A percentile compares a stretch with the other conserved stretches of the same genome.
phyloP scores from a whole-genome alignment of 192 early-diverging fungal genomes.

The Thamnidium elegans region DNA sequence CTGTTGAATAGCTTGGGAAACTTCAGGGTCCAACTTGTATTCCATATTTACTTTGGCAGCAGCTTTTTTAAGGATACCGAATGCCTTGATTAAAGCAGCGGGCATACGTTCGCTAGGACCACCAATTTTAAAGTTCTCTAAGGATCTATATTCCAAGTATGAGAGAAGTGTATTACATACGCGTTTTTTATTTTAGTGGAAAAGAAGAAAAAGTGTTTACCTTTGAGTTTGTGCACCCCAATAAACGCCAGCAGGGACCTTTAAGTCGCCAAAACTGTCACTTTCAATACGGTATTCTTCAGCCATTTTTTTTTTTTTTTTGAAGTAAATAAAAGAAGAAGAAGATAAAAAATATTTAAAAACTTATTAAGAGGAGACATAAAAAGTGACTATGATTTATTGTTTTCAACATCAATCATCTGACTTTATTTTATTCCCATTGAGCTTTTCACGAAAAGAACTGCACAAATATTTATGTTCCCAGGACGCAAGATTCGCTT shows the following conservation, averaged over 20 bases:
- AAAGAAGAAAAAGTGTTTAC: slow-evolving; percentile 31
- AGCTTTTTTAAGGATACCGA: slow-evolving; percentile 94
- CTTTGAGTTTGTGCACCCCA: slow-evolving; percentile 98
- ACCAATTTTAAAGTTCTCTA: slow-evolving; percentile 98
- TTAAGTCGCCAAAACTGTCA: slow-evolving; percentile 92
- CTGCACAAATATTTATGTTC: no score
- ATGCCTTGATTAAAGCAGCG: slow-evolving; percentile 91
- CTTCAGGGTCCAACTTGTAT: slow-evolving; percentile 75
- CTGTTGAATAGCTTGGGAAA: slow-evolving; percentile 84
- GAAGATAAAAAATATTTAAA: no score
- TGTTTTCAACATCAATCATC: no score
- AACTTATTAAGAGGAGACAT: no score
- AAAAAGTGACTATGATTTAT: no score
- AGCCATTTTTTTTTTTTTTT: no score
- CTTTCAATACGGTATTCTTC: slow-evolving; percentile 68
- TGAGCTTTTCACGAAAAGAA: no score
- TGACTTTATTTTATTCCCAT: no score
- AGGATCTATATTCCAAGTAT: slow-evolving; percentile 52
- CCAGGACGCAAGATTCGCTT: no score
- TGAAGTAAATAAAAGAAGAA: no score
- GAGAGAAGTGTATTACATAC: no score
- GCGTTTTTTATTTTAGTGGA: background rate
- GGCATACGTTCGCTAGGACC: slow-evolving; percentile 93
- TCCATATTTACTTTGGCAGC: slow-evolving; percentile 93
- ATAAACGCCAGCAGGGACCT: slow-evolving; percentile 94